phyloP scores from a whole-genome alignment of 306 rosid species.

The Castanopsis chinensis region DNA sequence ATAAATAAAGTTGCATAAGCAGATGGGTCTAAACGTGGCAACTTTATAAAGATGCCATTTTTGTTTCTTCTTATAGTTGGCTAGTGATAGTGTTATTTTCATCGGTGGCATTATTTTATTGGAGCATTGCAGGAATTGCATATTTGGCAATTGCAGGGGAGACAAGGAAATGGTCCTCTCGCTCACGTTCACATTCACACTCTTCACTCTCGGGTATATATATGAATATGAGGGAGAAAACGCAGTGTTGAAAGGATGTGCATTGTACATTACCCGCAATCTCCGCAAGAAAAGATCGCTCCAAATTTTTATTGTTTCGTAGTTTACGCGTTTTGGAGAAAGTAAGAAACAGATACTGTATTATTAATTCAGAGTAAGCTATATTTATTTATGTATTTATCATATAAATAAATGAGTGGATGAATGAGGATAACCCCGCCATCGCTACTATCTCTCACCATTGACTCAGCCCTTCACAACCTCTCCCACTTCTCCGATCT shows the following conservation, averaged over 20 bases:
- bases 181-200: too few species aligned
- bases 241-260: background rate
- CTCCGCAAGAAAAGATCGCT: conserved; percentile 24
- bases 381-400: too few species aligned
- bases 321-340: background rate
- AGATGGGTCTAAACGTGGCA: too few species aligned
- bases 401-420: conserved; percentile 16
- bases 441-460: conserved; percentile 72
- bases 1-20: too few species aligned
- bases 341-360: conserved; percentile 1
- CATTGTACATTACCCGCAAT: conserved; percentile 14
- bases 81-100: too few species aligned
- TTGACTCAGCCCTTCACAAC: conserved; percentile 82
- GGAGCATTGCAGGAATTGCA: too few species aligned
- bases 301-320: conserved; percentile 12
- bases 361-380: background rate
- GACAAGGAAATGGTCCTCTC: too few species aligned
- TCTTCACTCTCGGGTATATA: too few species aligned
- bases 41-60: too few species aligned
- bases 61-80: too few species aligned
- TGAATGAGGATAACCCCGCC: conserved; percentile 88
- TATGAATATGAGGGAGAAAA: conserved; percentile 13
- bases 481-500: conserved; percentile 85
- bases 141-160: too few species aligned
- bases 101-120: too few species aligned